A percentile compares a stretch with the other conserved stretches of the same genome.
Conservation (phyloP, 345 rosid species). For the Moringa oleifera region DNA sequence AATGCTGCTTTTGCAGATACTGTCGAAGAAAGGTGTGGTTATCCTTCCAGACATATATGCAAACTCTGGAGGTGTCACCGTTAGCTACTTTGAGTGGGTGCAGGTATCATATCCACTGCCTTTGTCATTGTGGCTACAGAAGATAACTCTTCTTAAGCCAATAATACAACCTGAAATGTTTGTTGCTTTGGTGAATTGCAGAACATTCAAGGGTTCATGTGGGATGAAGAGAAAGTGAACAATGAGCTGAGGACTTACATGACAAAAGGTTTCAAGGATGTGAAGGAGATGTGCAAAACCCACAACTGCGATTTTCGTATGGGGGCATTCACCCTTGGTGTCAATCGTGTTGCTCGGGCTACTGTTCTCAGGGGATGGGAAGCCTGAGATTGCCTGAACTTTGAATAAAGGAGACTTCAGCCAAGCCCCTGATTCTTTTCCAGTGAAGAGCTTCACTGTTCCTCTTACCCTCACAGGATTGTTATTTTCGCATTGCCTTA, state of each 20-base stretch:
- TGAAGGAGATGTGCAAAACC: slow-evolving; percentile 81
- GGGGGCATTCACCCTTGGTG: slow-evolving; percentile 98
- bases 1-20: slow-evolving; percentile 38
- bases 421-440: slow-evolving; percentile 10
- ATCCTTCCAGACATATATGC: slow-evolving; percentile 96
- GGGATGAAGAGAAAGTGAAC: slow-evolving; percentile 94
- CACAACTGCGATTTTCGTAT: slow-evolving; percentile 87
- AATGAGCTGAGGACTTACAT: slow-evolving; percentile 68
- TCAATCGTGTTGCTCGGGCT: slow-evolving; percentile 90
- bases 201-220: slow-evolving; percentile 98
- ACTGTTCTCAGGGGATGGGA: slow-evolving; percentile 92
- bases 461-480: too few species aligned
- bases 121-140: not conserved
- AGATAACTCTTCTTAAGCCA: too few species aligned
- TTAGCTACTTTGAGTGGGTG: slow-evolving; percentile 99
- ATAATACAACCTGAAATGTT: not conserved
- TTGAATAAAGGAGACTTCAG: slow-evolving; percentile 14
- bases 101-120: slow-evolving; percentile 46
- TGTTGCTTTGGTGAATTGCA: slow-evolving; percentile 22
- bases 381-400: slow-evolving; percentile 35
- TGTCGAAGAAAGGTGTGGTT: slow-evolving; percentile 77
- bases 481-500: slow-evolving; percentile 8
- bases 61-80: slow-evolving; percentile 96
- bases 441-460: too few species aligned
- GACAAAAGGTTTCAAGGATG: slow-evolving; percentile 70